Conservation (phyloP, 331 rosid species). For the Pyrus hybrid region DNA sequence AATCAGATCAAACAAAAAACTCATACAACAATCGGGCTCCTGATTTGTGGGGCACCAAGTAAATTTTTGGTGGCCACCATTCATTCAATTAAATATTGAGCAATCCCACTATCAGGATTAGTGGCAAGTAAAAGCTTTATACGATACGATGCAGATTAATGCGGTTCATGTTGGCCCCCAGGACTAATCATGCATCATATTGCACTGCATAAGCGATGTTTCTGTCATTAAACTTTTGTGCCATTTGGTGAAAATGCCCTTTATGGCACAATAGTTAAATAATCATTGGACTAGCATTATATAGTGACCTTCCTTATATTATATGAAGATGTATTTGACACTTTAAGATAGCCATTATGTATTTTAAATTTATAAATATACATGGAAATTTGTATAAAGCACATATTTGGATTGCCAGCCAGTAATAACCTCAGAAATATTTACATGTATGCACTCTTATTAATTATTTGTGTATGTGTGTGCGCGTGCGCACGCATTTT, state of each 20-base stretch:
- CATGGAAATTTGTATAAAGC: too few relatives aligned
- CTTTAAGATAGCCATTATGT: too few relatives aligned
- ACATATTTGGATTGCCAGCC: too few relatives aligned
- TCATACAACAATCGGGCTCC: not conserved
- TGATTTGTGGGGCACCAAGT: not conserved
- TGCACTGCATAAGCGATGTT: not conserved
- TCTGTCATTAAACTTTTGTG: too few relatives aligned
- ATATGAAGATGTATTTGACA: too few relatives aligned
- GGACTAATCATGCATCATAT: not conserved
- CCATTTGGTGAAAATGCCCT: too few relatives aligned
- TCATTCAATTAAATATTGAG: not conserved
- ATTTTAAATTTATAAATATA: too few relatives aligned
- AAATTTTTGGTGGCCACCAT: not conserved
- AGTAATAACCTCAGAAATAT: too few relatives aligned
- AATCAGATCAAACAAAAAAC: not conserved
- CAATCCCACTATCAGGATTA: conserved; percentile 7
- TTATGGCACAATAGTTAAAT: not conserved
- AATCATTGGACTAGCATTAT: not conserved
- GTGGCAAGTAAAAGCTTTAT: conserved; percentile 2
- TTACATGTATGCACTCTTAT: not conserved
- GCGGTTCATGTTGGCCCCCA: not conserved
- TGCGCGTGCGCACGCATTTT: rapidly evolving
- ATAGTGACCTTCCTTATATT: too few relatives aligned
- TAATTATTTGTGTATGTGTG: not conserved
- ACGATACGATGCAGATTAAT: not conserved